Evolutionary conservation across 768 basidiomycete genomes (phyloP).

Genomic region (Tephrocybe sp.): DNA sequence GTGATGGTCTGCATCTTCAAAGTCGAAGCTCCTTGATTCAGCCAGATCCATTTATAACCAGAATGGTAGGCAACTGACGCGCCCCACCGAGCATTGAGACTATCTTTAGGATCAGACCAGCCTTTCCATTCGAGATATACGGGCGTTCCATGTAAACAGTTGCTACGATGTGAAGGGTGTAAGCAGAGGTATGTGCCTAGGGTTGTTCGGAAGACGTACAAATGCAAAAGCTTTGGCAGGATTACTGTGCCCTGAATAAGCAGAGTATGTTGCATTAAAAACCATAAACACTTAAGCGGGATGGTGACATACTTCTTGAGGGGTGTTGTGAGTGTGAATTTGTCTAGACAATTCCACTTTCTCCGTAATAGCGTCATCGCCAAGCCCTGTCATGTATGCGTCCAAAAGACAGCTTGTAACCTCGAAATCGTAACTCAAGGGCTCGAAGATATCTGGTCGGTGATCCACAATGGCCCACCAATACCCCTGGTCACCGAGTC

Average conservation of each 20-base stretch:
- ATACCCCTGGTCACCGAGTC: slow-evolving; percentile 51
- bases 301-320: slow-evolving; percentile 30
- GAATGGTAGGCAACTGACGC: slow-evolving; percentile 42
- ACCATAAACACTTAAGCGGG: neutral
- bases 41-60: slow-evolving; percentile 51
- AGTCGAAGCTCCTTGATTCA: slow-evolving; percentile 33
- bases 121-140: slow-evolving; percentile 44
- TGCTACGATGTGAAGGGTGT: slow-evolving; percentile 21
- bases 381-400: slow-evolving; percentile 42
- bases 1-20: slow-evolving; percentile 32
- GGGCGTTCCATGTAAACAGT: slow-evolving; percentile 41
- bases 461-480: slow-evolving; percentile 54
- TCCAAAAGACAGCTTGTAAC: slow-evolving; percentile 47
- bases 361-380: slow-evolving; percentile 34
- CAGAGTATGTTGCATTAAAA: neutral
- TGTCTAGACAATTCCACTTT: slow-evolving; percentile 34
- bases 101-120: slow-evolving; percentile 41
- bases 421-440: slow-evolving; percentile 45
- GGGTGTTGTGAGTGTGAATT: slow-evolving; percentile 33
- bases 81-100: slow-evolving; percentile 40
- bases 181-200: neutral
- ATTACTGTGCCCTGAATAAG: slow-evolving; percentile 30
- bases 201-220: slow-evolving; percentile 32
- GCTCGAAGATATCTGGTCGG: slow-evolving; percentile 38
- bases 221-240: slow-evolving; percentile 47